phyloP scores from a whole-genome alignment of 495 filamentous ascomycete species.

The Neurospora sp. region DNA sequence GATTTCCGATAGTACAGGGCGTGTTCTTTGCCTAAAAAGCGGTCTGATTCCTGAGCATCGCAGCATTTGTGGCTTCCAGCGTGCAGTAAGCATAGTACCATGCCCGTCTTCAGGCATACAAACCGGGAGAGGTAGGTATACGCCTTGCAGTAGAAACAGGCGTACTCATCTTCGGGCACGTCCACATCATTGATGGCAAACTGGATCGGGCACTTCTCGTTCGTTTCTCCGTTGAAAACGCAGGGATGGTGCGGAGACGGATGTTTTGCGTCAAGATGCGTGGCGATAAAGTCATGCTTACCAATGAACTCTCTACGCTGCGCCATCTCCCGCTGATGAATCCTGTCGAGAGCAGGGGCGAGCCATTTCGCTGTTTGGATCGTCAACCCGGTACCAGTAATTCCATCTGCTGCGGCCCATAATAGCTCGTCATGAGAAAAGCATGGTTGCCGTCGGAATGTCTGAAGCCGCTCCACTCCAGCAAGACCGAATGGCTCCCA shows the following conservation, averaged over 20 bases:
- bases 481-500: conserved; percentile 91
- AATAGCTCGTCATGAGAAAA: conserved; percentile 98
- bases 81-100: conserved; percentile 69
- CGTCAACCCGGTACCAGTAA: conserved; percentile 60
- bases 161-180: conserved; percentile 79
- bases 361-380: conserved; percentile 95
- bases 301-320: conserved; percentile 58
- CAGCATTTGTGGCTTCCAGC: conserved; percentile 74
- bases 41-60: conserved; percentile 48
- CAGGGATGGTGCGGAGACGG: conserved; percentile 26
- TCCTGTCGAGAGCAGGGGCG: conserved; percentile 71
- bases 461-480: conserved; percentile 77
- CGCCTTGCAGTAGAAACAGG: conserved; percentile 84
- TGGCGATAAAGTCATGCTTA: conserved; percentile 42
- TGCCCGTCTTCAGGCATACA: conserved; percentile 65
- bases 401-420: conserved; percentile 62
- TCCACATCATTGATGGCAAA: conserved; percentile 57
- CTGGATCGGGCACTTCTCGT: conserved; percentile 29
- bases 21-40: conserved; percentile 53
- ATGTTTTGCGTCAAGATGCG: conserved; percentile 45
- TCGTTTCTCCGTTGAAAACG: conserved; percentile 30
- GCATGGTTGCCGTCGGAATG: conserved; percentile 84
- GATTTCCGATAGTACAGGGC: conserved; percentile 65
- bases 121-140: conserved; percentile 89
- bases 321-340: conserved; percentile 59